Base-by-base conservation (phyloP, 495 filamentous ascomycete genomes). In the Tuber melanosporum region DNA sequence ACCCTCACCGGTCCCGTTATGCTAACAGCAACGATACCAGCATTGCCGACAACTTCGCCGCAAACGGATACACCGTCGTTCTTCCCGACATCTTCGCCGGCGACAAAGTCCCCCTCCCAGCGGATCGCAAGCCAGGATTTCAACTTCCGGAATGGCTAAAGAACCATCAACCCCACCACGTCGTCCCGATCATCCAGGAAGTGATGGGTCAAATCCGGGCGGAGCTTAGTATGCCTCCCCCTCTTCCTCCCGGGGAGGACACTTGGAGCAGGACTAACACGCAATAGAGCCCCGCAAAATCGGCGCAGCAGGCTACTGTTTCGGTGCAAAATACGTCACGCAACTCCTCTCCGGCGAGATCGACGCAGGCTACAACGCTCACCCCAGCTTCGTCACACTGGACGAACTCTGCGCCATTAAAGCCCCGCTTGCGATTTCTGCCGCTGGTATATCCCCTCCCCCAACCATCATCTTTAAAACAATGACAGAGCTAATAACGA, bases 21-120 rank as follows among this genome's bases (percentile, higher is more conserved):
- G 44, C 71, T 45, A 43, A 42, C 69, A 19, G 7, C 70, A 20
- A 10, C 15, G 43, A 73, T 70, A 70, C 42, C 62, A 88, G 87
- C 46, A 86, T 94, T 75, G 93, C 93, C 76, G 93, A 96, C 86
- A 91, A 93, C 83, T 93, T 88, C 77, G 94, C 94, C 75, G 90
- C 89, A 81, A 92, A 92, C 82, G 94, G 93, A 69, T 97, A 94
- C 84, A 87, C 92, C 36, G 90, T 90, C 70, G 84, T 94, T 39
- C 86, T 97, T 79, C 88, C 92, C 75, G 94, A 97, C 83, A 85
- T 92, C 76, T 93, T 95, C 87, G 87, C 91, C 66, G 93, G 92
- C 72, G 92, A 96, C 80, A 80, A 89, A 22, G 82, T 93, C 80
- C 74, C 81, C 22, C 80, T 82, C 71, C 85, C 85, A 8, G 86